Percentiles rank a stretch among this genome's conserved stretches.
These are phyloP conservation scores for Stipa capillata DNA, from an alignment of 176 grass and related monocot species.

Conservation along the genomic window DNA sequence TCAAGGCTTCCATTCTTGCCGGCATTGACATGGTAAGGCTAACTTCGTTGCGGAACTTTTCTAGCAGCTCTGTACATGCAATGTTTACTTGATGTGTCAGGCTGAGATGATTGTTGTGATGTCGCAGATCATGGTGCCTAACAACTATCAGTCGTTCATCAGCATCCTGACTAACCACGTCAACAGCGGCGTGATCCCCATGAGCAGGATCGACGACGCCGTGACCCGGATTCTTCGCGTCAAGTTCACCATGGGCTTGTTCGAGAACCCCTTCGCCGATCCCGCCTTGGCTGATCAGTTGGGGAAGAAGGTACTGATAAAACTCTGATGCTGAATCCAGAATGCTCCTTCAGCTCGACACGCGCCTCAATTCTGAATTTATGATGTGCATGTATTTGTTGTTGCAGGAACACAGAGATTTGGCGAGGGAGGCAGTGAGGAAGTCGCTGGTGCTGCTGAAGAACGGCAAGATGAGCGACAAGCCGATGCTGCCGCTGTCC, in stretches of 20 bases:
- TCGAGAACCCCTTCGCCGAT: slow-evolving; percentile 79
- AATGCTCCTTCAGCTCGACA: neutral
- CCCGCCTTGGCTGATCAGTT: slow-evolving; percentile 47
- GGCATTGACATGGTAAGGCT: slow-evolving; percentile 85
- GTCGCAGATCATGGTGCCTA: slow-evolving; percentile 90
- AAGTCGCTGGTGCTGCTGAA: slow-evolving; percentile 94
- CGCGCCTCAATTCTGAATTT: neutral
- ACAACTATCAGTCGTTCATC: slow-evolving; percentile 67
- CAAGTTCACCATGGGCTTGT: slow-evolving; percentile 91
- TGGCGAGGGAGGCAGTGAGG: slow-evolving; percentile 81
- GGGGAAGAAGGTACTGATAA: slow-evolving; percentile 53
- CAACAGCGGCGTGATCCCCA: slow-evolving; percentile 52
- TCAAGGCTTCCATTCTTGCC: slow-evolving; percentile 60
- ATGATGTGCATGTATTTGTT: neutral
- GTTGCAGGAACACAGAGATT: slow-evolving; percentile 71
- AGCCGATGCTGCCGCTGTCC: slow-evolving; percentile 61
- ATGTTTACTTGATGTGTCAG: neutral
- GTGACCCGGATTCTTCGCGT: slow-evolving; percentile 83
- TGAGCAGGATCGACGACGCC: slow-evolving; percentile 92
- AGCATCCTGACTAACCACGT: slow-evolving; percentile 67
- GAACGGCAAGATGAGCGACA: slow-evolving; percentile 54
- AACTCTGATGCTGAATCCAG: neutral
- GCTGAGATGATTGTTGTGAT: slow-evolving; percentile 10
- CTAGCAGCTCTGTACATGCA: neutral
- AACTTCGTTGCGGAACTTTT: neutral